Conservation (phyloP, 1,139 yeast species). For the Candida dubliniensis region DNA sequence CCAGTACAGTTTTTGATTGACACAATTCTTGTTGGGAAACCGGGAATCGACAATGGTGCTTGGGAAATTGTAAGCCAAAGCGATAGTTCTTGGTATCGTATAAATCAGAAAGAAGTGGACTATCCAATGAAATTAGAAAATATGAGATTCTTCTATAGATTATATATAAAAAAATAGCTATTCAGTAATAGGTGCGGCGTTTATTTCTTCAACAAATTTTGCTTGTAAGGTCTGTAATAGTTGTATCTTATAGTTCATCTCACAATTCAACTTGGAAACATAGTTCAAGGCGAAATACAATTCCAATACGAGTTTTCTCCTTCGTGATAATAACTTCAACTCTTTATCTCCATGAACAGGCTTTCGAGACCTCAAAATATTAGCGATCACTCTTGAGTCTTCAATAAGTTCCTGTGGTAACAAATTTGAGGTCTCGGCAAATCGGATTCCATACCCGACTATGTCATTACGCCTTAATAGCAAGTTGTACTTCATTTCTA, state of each 20-base stretch:
- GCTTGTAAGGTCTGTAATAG: conserved; percentile 12
- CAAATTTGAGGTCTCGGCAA: conserved; percentile 19
- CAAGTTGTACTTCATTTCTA: conserved; percentile 29
- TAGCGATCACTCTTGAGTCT: conserved; percentile 25
- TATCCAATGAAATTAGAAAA: conserved; percentile 78
- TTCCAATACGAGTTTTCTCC: conserved; percentile 15
- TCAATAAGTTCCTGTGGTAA: conserved; percentile 22
- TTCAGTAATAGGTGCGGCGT: conserved; percentile 2
- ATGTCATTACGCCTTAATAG: conserved; percentile 19
- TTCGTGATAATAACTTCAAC: conserved; percentile 7
- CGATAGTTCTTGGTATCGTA: conserved; percentile 83
- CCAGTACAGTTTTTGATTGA: conserved; percentile 83
- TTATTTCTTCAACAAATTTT: conserved; percentile 16
- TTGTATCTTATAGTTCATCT: conserved; percentile 10
- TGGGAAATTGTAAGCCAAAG: conserved; percentile 68
- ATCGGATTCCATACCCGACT: conserved; percentile 27
- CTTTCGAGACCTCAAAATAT: conserved; percentile 10
- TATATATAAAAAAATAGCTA: conserved; percentile 53
- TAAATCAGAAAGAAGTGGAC: conserved; percentile 49
- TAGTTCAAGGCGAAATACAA: conserved; percentile 15
- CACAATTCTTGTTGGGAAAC: conserved; percentile 62
- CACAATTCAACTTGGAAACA: conserved; percentile 9
- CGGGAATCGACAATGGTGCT: conserved; percentile 46
- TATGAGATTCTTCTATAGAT: conserved; percentile 81
- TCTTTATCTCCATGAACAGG: conserved; percentile 4